A percentile compares a stretch with the other conserved stretches of the same genome.
Conservation (phyloP, 2,329 filamentous ascomycete genomes). For the Pseudopyricularia javanii region DNA sequence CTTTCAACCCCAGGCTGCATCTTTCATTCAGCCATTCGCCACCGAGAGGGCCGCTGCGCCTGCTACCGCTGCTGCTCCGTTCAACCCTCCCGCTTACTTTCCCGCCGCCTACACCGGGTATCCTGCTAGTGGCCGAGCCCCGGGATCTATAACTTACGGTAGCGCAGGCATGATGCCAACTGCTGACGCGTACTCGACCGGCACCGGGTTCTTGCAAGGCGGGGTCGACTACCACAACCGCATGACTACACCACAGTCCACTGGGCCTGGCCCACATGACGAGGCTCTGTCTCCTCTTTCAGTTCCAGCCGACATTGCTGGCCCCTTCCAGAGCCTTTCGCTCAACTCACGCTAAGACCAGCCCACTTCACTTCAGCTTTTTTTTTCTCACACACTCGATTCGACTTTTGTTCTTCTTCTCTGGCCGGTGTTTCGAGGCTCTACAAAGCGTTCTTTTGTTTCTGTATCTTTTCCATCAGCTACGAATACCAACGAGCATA, state of each 20-base stretch:
- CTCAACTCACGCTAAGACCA: conserved; percentile 51
- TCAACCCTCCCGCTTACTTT: conserved; percentile 24
- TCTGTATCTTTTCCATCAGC: neutral
- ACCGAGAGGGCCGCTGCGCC: conserved; percentile 27
- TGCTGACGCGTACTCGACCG: conserved; percentile 25
- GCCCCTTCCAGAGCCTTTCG: conserved; percentile 58
- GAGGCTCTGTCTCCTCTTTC: conserved; percentile 28
- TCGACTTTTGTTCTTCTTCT: neutral
- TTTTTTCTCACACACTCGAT: conserved; percentile 8
- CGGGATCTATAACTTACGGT: conserved; percentile 21
- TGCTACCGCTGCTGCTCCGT: conserved; percentile 24
- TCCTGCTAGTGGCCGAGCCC: conserved; percentile 22
- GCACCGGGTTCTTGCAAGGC: conserved; percentile 22
- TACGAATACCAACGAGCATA: neutral
- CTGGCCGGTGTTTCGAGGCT: neutral
- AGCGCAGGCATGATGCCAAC: conserved; percentile 22
- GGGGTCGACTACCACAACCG: conserved; percentile 33
- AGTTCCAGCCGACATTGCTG: conserved; percentile 46
- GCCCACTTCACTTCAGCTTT: too few species aligned
- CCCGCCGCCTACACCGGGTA: conserved; percentile 32
- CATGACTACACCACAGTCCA: conserved; percentile 27
- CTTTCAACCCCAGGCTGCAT: conserved; percentile 2
- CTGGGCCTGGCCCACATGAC: conserved; percentile 17
- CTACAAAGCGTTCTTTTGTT: neutral
- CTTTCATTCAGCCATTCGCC: conserved; percentile 7